Conservation (phyloP, 177 flowering plant species). For the Telopea speciosissima region DNA sequence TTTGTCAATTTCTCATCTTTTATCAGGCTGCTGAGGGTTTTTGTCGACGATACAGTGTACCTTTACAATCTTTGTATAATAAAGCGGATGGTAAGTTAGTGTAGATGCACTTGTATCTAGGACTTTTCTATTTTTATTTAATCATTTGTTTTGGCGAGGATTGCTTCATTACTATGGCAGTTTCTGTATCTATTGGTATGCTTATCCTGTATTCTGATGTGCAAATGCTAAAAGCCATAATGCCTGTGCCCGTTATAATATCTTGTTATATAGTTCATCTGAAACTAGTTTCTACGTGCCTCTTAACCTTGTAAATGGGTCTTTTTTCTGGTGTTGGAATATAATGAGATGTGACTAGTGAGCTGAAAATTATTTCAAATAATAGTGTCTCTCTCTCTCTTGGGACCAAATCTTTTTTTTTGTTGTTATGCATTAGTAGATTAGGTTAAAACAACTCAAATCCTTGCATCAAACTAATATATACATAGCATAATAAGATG, state of each 20-base stretch:
- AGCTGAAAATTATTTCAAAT: no score
- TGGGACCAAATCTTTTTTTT: no score
- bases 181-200: not conserved
- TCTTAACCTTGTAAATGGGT: no score
- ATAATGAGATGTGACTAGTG: no score
- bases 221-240: not conserved
- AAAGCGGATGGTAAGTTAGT: constrained; percentile 65
- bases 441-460: no score
- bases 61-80: constrained; percentile 45
- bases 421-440: no score
- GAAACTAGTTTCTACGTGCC: not conserved
- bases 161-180: not conserved
- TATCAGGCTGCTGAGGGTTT: constrained; percentile 94
- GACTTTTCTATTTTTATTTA: not conserved
- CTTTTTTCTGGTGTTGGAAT: no score
- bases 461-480: no score
- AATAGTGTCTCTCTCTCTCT: no score
- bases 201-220: not conserved
- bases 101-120: not conserved
- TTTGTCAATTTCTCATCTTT: constrained; percentile 2
- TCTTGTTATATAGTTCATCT: not conserved
- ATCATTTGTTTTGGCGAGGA: not conserved
- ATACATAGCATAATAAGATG: no score
- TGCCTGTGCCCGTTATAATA: not conserved
- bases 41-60: constrained; percentile 64